Base-by-base conservation (phyloP, 768 basidiomycete genomes). In the Plicaturopsis crispa region DNA sequence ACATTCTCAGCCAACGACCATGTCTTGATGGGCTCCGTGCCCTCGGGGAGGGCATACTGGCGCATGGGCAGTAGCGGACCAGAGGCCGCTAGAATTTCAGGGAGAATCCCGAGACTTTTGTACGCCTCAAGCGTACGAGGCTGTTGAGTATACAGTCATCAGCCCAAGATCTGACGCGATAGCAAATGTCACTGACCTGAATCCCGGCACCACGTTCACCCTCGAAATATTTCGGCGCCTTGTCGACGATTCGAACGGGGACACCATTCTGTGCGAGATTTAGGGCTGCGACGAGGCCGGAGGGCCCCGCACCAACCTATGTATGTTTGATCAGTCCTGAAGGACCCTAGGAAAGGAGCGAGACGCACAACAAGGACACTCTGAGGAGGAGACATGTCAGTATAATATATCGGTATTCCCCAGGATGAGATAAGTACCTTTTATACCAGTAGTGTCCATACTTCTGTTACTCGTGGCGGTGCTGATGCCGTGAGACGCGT, bases 281-380 rank as follows among this genome's bases (percentile, higher is more conserved):
- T 2, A 70, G 56, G 3, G 67, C 69, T 36, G 62, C 55, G 33
- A 69, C 62, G 4, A 71, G 55, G 30, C 72, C 70, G 23, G 67
- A 60, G 5, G 70, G 69, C 8, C 70, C 69, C 22, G 60, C 68
- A 28, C 70, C 71, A 24, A 67, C 67, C 69, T 72, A 14, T n/a
- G n/a, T n/a, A n/a, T n/a, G n/a, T n/a, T n/a, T n/a, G n/a, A n/a
- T n/a, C n/a, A n/a, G n/a, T n/a, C n/a, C n/a, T n/a, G n/a, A n/a
- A n/a, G n/a, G n/a, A n/a, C n/a, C n/a, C n/a, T n/a, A n/a, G n/a
- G n/a, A n/a, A n/a, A n/a, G n/a, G n/a, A n/a, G n/a, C n/a, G n/a
- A n/a, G n/a, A n/a, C n/a, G n/a, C n/a, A n/a, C n/a, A n/a, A n/a
- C n/a, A n/a, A n/a, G n/a, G n/a, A n/a, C n/a, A n/a, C n/a, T n/a